Evolutionary conservation across 768 basidiomycete species (phyloP), one percentile per base, ranked within the genome.

Genomic region (Mrakia gelida): DNA sequence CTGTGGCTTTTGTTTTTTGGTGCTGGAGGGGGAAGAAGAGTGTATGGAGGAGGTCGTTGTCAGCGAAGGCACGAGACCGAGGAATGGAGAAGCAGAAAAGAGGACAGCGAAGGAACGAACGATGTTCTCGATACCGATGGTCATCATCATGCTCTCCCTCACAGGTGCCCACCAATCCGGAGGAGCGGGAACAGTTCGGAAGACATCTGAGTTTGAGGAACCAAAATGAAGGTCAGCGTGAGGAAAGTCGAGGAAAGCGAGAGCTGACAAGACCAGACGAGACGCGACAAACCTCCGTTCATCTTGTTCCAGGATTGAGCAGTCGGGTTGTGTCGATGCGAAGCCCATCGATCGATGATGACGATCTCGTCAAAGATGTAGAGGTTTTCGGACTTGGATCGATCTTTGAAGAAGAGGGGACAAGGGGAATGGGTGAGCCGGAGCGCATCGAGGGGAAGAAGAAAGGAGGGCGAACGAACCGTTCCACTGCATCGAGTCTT

Each of bases 261-360:
- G 15, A 15, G n/a, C n/a, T n/a, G 26, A 26, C 5, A 18, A 26
- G 28, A 11, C 21, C 1, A 49, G 7, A 45, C 30, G n/a, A 45
- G 45, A 52, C 38, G 38, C 38, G 38, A 76, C 63, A 34, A 15
- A 76, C 71, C 76, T 10, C 43, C 78, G 56, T 75, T 79, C 78
- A 79, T 79, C 71, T 79, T 79, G 74, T 79, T 79, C 78, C 78
- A 79, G 43, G 41, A 43, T 18, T 61, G 28, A 9, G 78, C 61
- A 6, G 78, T 79, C 2, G 78, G 78, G 68, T 79, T 79, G 59
- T 76, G 75, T 56, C 78, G 74, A 43, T 79, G 78, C 16, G 78
- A 79, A 0, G 78, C 78, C 78, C 78, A 79, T 26, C 78, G 78
- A 49, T 79, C 78, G n/a, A 79, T 67, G 32, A 79, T 70, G 61